A percentile compares a stretch with the other conserved stretches of the same genome.
These are phyloP conservation scores for Orbilia oligospora DNA, from an alignment of 2,329 filamentous ascomycete species.

Conservation along the genomic window DNA sequence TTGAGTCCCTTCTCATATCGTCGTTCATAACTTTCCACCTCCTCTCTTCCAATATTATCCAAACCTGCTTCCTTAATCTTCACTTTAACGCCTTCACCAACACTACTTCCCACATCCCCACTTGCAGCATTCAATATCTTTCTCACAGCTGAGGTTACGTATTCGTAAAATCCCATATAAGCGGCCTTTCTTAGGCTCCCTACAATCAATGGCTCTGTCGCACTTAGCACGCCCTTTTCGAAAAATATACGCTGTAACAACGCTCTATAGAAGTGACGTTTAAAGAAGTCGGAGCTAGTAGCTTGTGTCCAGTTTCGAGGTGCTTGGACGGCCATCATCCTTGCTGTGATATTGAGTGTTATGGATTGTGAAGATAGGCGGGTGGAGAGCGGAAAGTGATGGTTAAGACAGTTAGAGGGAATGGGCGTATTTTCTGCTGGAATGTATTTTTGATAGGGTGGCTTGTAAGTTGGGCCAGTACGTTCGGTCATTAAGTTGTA, in stretches of 20 bases:
- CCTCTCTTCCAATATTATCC: slow-evolving; percentile 78
- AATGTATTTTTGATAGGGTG: slow-evolving; percentile 54
- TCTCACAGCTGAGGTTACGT: slow-evolving; percentile 82
- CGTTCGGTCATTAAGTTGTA: slow-evolving; percentile 96
- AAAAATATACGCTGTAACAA: slow-evolving; percentile 92
- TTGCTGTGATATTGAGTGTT: slow-evolving; percentile 91
- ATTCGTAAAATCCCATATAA: slow-evolving; percentile 81
- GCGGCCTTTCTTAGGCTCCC: slow-evolving; percentile 85
- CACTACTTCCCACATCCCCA: slow-evolving; percentile 73
- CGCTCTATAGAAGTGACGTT: slow-evolving; percentile 90
- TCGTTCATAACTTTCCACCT: slow-evolving; percentile 79
- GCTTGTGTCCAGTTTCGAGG: slow-evolving; percentile 88
- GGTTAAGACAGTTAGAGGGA: slow-evolving; percentile 84
- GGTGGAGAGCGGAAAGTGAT: slow-evolving; percentile 92
- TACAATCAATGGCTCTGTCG: slow-evolving; percentile 85
- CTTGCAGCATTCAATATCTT: slow-evolving; percentile 73
- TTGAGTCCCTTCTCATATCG: slow-evolving; percentile 78
- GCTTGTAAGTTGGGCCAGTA: slow-evolving; percentile 86
- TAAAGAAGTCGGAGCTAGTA: slow-evolving; percentile 91
- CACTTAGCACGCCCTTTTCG: slow-evolving; percentile 71
- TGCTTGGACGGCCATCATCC: slow-evolving; percentile 98
- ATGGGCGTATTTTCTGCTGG: slow-evolving; percentile 66
- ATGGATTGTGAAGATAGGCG: slow-evolving; percentile 73
- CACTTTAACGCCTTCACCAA: slow-evolving; percentile 72
- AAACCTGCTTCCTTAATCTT: slow-evolving; percentile 66